phyloP scores from a whole-genome alignment of 1,284 basidiomycete genomes.

The Malassezia arunalokei region DNA sequence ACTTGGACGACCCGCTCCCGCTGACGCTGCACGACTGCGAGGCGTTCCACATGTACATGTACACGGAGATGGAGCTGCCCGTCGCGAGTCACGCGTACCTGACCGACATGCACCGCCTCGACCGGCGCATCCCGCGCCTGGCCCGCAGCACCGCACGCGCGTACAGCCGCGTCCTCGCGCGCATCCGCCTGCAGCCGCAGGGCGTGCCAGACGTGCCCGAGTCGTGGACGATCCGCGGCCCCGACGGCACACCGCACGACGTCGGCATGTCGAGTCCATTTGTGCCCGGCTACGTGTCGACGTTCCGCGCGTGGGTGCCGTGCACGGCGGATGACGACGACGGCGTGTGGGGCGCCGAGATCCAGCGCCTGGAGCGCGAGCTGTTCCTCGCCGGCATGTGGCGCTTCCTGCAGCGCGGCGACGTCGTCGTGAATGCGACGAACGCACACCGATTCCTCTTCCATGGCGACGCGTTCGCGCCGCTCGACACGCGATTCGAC shows the following conservation, averaged over 20 bases:
- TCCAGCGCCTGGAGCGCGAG: slow-evolving; percentile 36
- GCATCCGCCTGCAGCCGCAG: slow-evolving; percentile 36
- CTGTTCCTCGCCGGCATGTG: slow-evolving; percentile 45
- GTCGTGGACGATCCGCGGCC: not conserved
- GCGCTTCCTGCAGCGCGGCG: slow-evolving; percentile 42
- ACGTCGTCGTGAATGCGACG: slow-evolving; percentile 47
- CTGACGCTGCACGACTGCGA: slow-evolving; percentile 35
- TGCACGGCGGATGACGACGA: slow-evolving; percentile 19
- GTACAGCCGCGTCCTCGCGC: slow-evolving; percentile 45
- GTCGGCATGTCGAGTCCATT: slow-evolving; percentile 22
- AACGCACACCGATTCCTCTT: slow-evolving; percentile 45
- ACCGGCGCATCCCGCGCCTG: slow-evolving; percentile 35
- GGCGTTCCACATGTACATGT: slow-evolving; percentile 34
- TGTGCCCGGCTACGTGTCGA: slow-evolving; percentile 43
- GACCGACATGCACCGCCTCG: slow-evolving; percentile 27
- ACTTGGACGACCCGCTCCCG: slow-evolving; percentile 27
- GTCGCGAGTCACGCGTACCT: slow-evolving; percentile 28
- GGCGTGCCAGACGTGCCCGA: not conserved
- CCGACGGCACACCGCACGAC: not conserved
- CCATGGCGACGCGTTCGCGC: slow-evolving; percentile 43
- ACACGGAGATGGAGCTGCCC: slow-evolving; percentile 28
- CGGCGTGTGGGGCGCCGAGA: slow-evolving; percentile 28
- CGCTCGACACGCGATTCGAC: slow-evolving; percentile 45
- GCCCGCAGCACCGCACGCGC: slow-evolving; percentile 45
- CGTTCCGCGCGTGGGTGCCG: slow-evolving; percentile 47